Conservation (phyloP, 2,329 filamentous ascomycete genomes). For the Penicillium sp. region DNA sequence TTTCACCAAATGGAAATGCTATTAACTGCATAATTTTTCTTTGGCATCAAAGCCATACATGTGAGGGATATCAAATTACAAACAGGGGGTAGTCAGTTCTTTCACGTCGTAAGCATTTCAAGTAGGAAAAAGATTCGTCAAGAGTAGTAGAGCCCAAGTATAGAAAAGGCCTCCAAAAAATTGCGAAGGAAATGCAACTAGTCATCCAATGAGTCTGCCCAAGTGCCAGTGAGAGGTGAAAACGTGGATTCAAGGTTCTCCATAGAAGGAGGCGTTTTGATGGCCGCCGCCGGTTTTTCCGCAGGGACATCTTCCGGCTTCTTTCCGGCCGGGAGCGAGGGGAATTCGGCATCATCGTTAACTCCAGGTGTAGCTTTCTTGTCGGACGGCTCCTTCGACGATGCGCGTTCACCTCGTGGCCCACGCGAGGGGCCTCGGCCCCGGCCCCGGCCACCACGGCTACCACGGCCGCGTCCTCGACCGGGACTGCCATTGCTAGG, state of each 20-base stretch:
- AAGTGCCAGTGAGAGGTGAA: conserved; percentile 31
- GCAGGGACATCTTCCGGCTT: conserved; percentile 13
- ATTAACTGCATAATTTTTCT: background rate
- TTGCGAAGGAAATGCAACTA: background rate
- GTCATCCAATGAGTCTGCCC: conserved; percentile 36
- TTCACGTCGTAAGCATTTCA: conserved; percentile 16
- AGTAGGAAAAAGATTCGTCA: conserved; percentile 6
- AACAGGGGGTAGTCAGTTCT: conserved; percentile 3
- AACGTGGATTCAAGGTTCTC: conserved; percentile 27
- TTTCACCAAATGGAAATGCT: background rate
- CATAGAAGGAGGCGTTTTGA: conserved; percentile 12
- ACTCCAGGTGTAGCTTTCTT: conserved; percentile 23
- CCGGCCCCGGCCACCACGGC: conserved; percentile 22
- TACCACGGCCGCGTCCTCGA: conserved; percentile 31
- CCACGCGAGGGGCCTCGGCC: conserved; percentile 27
- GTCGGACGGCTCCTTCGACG: conserved; percentile 17
- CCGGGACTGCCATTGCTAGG: conserved; percentile 26
- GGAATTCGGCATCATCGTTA: conserved; percentile 36
- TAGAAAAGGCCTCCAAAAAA: background rate
- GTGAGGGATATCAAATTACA: conserved; percentile 20
- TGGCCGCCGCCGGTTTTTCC: conserved; percentile 1
- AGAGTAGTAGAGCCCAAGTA: background rate
- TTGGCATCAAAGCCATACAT: background rate
- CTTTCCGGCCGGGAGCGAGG: conserved; percentile 33
- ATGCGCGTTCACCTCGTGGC: conserved; percentile 22